These are phyloP conservation scores for Ogataea wickerhamii DNA, from an alignment of 805 yeast species.

Conservation along the genomic window DNA sequence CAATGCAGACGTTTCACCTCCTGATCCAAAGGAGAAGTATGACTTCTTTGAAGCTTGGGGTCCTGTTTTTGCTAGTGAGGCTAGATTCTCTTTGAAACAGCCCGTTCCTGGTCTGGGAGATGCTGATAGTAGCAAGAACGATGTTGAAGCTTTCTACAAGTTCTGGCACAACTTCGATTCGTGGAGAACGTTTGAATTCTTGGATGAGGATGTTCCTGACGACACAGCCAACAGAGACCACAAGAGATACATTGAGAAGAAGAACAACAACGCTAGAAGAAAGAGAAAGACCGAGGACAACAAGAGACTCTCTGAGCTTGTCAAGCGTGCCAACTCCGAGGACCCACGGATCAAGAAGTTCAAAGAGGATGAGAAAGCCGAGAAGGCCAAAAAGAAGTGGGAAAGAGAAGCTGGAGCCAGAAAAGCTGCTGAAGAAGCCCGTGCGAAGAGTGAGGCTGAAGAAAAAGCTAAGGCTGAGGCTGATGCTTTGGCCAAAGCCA, in stretches of 20 bases:
- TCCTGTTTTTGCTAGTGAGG: slow-evolving; percentile 86
- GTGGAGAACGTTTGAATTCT: slow-evolving; percentile 97
- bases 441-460: slow-evolving; percentile 82
- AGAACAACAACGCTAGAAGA: slow-evolving; percentile 93
- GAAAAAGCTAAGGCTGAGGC: slow-evolving; percentile 76
- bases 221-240: slow-evolving; percentile 99
- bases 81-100: slow-evolving; percentile 86
- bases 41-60: slow-evolving; percentile 93
- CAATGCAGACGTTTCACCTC: slow-evolving; percentile 80
- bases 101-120: slow-evolving; percentile 85
- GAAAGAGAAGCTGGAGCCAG: slow-evolving; percentile 97
- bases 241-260: slow-evolving; percentile 97
- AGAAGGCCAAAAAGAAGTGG: slow-evolving; percentile 94
- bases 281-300: slow-evolving; percentile 97
- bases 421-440: slow-evolving; percentile 91
- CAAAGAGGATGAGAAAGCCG: slow-evolving; percentile 92
- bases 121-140: slow-evolving; percentile 62
- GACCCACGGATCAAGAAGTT: slow-evolving; percentile 94
- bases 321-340: slow-evolving; percentile 81
- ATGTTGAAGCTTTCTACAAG: slow-evolving; percentile 82
- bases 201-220: slow-evolving; percentile 99
- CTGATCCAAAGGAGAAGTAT: slow-evolving; percentile 47
- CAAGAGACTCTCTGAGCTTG: slow-evolving; percentile 79
- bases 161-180: slow-evolving; percentile 95
- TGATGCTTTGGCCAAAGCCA: slow-evolving; percentile 62